These are phyloP conservation scores for Aeschynomene evenia DNA, from an alignment of 306 rosid species.

Conservation along the genomic window DNA sequence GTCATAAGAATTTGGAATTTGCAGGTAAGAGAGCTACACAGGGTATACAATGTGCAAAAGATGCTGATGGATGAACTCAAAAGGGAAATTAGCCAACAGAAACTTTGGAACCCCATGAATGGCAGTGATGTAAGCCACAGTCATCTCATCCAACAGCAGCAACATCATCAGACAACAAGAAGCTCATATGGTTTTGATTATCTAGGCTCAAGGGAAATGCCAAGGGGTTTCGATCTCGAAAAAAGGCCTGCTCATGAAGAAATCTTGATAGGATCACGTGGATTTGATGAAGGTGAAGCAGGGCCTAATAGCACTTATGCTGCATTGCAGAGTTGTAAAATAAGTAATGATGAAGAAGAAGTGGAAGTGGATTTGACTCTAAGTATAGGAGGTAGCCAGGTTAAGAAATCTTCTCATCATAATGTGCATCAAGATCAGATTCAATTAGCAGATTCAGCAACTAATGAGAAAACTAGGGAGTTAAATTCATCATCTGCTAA, in stretches of 20 bases:
- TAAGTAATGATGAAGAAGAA: constrained; percentile 52
- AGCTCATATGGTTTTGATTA: constrained; percentile 27
- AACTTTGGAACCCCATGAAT: constrained; percentile 36
- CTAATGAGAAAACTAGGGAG: constrained; percentile 34
- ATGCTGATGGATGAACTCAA: constrained; percentile 67
- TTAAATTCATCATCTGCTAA: constrained; percentile 49
- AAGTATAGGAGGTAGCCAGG: constrained; percentile 72
- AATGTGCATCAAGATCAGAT: too few relatives aligned
- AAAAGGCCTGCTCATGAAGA: constrained; percentile 66
- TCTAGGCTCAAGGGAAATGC: constrained; percentile 45
- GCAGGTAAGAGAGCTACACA: constrained; percentile 85
- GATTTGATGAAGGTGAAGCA: constrained; percentile 49
- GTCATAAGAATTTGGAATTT: constrained; percentile 27
- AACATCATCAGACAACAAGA: constrained; percentile 35
- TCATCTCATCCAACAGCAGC: constrained; percentile 34
- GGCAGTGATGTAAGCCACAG: constrained; percentile 37
- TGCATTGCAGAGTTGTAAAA: constrained; percentile 34
- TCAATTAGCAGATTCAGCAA: constrained; percentile 31
- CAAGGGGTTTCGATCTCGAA: constrained; percentile 73
- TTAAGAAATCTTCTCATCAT: constrained; percentile 48
- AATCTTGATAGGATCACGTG: constrained; percentile 38
- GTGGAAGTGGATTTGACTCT: constrained; percentile 81
- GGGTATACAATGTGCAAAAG: constrained; percentile 75
- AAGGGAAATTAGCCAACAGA: constrained; percentile 45
- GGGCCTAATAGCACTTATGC: constrained; percentile 48